These are phyloP conservation scores for Terfezia boudieri DNA, from an alignment of 495 filamentous ascomycete species.

Conservation along the genomic window DNA sequence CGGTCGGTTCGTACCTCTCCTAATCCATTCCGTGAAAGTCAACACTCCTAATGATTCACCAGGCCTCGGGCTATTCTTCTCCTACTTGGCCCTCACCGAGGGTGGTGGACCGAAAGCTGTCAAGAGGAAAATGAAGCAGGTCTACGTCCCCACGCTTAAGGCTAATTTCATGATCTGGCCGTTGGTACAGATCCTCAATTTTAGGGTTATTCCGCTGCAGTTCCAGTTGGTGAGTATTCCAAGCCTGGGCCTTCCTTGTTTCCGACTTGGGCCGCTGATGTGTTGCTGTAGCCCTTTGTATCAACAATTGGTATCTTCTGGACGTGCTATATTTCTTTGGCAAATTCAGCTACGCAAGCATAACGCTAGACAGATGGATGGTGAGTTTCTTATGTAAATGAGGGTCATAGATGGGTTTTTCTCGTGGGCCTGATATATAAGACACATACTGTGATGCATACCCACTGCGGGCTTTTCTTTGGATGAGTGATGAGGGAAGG, in stretches of 20 bases:
- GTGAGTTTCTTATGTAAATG: too few species aligned
- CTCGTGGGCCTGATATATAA: too few species aligned
- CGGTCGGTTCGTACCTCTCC: conserved; percentile 23
- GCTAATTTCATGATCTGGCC: conserved; percentile 96
- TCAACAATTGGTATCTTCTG: conserved; percentile 92
- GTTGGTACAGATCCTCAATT: conserved; percentile 88
- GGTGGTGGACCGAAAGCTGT: conserved; percentile 70
- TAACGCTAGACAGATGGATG: too few species aligned
- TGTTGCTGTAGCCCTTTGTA: conserved; percentile 57
- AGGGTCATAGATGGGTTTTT: too few species aligned
- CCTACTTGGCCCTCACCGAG: conserved; percentile 88
- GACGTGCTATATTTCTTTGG: conserved; percentile 95
- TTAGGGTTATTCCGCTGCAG: conserved; percentile 80
- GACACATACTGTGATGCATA: too few species aligned
- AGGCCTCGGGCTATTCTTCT: conserved; percentile 44
- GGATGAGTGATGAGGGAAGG: too few species aligned
- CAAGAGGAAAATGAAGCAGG: conserved; percentile 66
- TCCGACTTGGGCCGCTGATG: neutral
- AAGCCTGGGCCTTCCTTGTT: neutral
- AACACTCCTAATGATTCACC: neutral
- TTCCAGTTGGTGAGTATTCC: conserved; percentile 68
- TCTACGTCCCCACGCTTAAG: conserved; percentile 43
- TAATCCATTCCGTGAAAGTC: neutral
- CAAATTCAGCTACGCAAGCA: conserved; percentile 44
- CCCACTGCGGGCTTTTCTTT: too few species aligned